Percentiles rank a stretch among this genome's conserved stretches.
Conservation (phyloP, 345 rosid genomes). For the Cardiospermum halicacabum region DNA sequence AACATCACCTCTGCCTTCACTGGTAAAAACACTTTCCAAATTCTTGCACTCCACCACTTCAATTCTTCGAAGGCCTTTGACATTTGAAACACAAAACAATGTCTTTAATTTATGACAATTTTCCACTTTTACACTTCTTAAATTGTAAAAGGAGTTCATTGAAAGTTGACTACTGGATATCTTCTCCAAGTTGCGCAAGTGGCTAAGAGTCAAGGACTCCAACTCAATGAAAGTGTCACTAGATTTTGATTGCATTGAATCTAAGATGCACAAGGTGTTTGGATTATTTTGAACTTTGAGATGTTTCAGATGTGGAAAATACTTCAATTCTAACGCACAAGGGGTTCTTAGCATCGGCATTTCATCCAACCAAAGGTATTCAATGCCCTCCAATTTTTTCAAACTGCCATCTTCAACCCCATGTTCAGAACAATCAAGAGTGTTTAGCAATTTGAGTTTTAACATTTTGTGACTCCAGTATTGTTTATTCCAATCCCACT, state of each 20-base stretch:
- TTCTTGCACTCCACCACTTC: constrained; percentile 11
- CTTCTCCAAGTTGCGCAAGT: constrained; percentile 4
- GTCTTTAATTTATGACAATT: constrained; percentile 16
- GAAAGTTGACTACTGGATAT: neutral
- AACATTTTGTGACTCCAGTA: neutral
- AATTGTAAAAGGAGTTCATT: constrained; percentile 1
- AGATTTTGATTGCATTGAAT: neutral
- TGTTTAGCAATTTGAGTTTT: constrained; percentile 7
- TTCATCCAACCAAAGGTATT: constrained; percentile 8
- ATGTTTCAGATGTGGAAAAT: constrained; percentile 15
- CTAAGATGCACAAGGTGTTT: neutral
- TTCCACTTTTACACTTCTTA: constrained; percentile 10
- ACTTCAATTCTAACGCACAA: neutral
- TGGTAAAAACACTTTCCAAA: constrained; percentile 7
- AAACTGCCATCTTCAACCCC: neutral
- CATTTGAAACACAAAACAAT: constrained; percentile 19
- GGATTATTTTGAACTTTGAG: neutral
- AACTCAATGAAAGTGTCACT: neutral
- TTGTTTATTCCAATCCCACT: neutral
- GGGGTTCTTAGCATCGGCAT: neutral
- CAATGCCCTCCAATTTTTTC: neutral
- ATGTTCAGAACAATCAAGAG: neutral
- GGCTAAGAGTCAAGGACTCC: constrained; percentile 7
- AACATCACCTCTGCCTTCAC: neutral
- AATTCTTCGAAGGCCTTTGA: constrained; percentile 9